These are phyloP conservation scores for Rhododendron williamsianum DNA, from an alignment of 148 eudicot species.

Conservation along the genomic window DNA sequence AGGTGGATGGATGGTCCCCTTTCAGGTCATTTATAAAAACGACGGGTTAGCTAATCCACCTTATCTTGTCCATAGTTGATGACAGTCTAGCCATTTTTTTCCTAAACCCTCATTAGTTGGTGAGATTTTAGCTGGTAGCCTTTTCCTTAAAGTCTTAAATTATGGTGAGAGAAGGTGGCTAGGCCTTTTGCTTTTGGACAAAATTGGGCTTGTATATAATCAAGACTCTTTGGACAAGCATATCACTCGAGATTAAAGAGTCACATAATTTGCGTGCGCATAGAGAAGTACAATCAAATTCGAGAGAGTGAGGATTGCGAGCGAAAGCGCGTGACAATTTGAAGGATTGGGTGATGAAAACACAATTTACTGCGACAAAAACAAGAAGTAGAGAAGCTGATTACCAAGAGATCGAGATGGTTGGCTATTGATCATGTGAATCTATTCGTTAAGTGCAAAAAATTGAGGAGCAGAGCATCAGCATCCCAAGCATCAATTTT, in stretches of 20 bases:
- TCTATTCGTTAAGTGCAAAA: not conserved
- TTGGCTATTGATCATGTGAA: not conserved
- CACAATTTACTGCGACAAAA: not conserved
- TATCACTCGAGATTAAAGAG: too few species aligned
- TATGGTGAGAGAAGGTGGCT: not conserved
- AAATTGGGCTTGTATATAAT: not conserved
- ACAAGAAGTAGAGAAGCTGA: not conserved
- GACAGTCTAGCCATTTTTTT: not conserved
- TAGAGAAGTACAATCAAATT: too few species aligned
- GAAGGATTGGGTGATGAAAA: not conserved
- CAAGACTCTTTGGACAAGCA: not conserved
- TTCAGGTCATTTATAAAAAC: not conserved
- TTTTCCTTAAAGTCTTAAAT: constrained; percentile 2
- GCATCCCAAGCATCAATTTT: not conserved
- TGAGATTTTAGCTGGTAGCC: not conserved
- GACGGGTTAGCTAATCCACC: constrained; percentile 4
- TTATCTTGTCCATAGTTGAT: constrained; percentile 10
- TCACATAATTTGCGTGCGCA: too few species aligned
- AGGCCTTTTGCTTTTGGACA: not conserved
- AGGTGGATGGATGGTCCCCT: not conserved
- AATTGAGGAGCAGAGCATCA: not conserved
- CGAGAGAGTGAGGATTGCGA: not conserved
- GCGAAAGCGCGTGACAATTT: not conserved
- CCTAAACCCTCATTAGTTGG: constrained; percentile 6
- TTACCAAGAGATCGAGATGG: not conserved